Evolutionary conservation across 2,329 filamentous ascomycete species (phyloP).

Genomic region (Aspergillus oerlinghausenensis): DNA sequence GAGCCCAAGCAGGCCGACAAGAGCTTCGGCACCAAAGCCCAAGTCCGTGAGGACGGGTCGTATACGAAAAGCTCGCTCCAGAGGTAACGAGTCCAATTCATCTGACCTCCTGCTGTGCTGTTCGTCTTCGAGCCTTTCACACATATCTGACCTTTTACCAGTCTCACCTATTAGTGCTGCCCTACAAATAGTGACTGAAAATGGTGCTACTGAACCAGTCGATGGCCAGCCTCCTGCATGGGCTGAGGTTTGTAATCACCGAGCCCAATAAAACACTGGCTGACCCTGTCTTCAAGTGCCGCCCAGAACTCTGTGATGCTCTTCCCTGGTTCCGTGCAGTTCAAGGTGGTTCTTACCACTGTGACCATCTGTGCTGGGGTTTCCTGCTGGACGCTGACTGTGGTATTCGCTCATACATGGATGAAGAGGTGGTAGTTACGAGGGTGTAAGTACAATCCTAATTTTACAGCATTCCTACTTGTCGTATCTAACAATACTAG

Average conservation of each 20-base stretch:
- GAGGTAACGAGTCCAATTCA: background rate
- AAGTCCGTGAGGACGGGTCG: background rate
- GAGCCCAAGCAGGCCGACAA: background rate
- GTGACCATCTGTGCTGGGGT: slow-evolving; percentile 47
- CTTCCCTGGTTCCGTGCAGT: slow-evolving; percentile 59
- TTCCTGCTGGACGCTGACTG: slow-evolving; percentile 57
- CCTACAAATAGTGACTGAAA: background rate
- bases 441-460: slow-evolving; percentile 47
- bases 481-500: slow-evolving; percentile 29
- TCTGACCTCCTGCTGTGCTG: background rate
- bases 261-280: background rate
- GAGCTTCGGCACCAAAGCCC: background rate
- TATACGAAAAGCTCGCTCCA: background rate
- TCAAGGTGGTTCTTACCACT: slow-evolving; percentile 56
- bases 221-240: slow-evolving; percentile 49
- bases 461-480: background rate
- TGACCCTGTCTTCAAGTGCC: slow-evolving; percentile 35
- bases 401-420: slow-evolving; percentile 54
- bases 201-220: slow-evolving; percentile 1
- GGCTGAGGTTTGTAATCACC: slow-evolving; percentile 41
- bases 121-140: background rate
- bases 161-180: background rate
- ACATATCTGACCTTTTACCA: background rate
- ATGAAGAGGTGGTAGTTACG: slow-evolving; percentile 59
- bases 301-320: slow-evolving; percentile 58